Evolutionary conservation across 345 rosid species (phyloP), one percentile per base, ranked within the genome.

Genomic region (Noccaea caerulescens): DNA sequence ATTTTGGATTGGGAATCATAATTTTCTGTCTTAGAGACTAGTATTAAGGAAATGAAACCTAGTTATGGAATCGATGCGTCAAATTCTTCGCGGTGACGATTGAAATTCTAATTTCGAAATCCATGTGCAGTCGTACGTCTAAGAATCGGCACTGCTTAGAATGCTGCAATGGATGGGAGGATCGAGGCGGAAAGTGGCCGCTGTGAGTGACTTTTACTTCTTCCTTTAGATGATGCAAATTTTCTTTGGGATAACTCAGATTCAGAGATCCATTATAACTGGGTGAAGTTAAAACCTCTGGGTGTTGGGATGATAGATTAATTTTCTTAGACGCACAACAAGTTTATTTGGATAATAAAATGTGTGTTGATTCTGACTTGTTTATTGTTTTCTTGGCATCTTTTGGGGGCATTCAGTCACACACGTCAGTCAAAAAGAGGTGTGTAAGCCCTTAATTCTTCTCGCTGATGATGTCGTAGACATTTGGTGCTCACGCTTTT

Each of bases 111-210:
- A 50, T 63, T 63, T 58, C 20, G n/a, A 33, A 3, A 55, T 25
- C n/a, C 5, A 0, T 69, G 57, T 55, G 66, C 4, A 63, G 52
- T 45, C 16, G 13, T 49, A 46, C 36, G 49, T 61, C 43, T 61
- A 61, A 49, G 55, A n/a, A 5, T 0, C 33, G 30, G 13, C 34
- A 5, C 37, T 30, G 36, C 25, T 68, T 53, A 65, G 33, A 68
- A 93, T 90, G 98, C 57, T 93, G 78, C 93, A 90, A 52, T 92
- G 98, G 98, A 90, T 84, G 91, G 97, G 97, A 73, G 98, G 98
- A 69, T 90, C 96, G 43, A 80, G 96, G 73, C 85, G 88, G 67
- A 92, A 90, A 82, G 84, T 90, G 58, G 72, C 88, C 2, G 77
- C 95, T 61, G 98, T 92, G 68, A 71, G 81, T 79, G 55, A 50